Conservation (phyloP, 768 basidiomycete species). For the Omphalotus guepiniiformis region DNA sequence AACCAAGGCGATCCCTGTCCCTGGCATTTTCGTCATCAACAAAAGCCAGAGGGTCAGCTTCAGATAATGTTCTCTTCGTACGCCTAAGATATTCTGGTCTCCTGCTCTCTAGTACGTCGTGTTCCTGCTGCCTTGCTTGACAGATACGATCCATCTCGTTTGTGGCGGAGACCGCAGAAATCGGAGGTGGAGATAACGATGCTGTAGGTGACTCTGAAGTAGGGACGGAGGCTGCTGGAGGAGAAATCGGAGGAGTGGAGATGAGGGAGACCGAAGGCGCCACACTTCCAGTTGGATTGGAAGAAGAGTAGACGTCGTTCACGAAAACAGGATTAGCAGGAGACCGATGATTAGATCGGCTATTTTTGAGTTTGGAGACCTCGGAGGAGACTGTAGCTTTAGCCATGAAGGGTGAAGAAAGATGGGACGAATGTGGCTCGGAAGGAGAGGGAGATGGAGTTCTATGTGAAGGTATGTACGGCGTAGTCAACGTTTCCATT, state of each 20-base stretch:
- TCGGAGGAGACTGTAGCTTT: slow-evolving; percentile 15
- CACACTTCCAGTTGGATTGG: slow-evolving; percentile 8
- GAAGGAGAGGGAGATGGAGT: slow-evolving; percentile 10
- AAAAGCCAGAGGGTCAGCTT: slow-evolving; percentile 33
- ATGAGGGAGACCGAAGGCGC: slow-evolving; percentile 13
- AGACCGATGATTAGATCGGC: slow-evolving; percentile 8
- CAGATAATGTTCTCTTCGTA: slow-evolving; percentile 42
- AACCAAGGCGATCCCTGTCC: slow-evolving; percentile 22
- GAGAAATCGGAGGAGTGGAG: slow-evolving; percentile 19
- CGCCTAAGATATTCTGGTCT: slow-evolving; percentile 73
- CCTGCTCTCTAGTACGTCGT: slow-evolving; percentile 54
- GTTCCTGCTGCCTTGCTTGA: slow-evolving; percentile 45
- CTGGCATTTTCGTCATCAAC: slow-evolving; percentile 30
- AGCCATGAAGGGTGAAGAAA: slow-evolving; percentile 27
- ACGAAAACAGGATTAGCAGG: slow-evolving; percentile 12
- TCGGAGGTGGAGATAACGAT: not conserved
- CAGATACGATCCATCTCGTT: slow-evolving; percentile 61
- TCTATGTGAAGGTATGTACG: not conserved
- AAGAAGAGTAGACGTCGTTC: slow-evolving; percentile 14
- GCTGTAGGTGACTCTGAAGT: too few relatives aligned
- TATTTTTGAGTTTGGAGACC: slow-evolving; percentile 10
- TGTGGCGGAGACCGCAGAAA: slow-evolving; percentile 28
- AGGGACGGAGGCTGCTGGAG: slow-evolving; percentile 24
- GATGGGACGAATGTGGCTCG: slow-evolving; percentile 6
- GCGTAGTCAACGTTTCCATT: slow-evolving; percentile 1